These are phyloP conservation scores for Trichophyton benhamiae DNA, from an alignment of 2,329 filamentous ascomycete genomes.

Conservation along the genomic window DNA sequence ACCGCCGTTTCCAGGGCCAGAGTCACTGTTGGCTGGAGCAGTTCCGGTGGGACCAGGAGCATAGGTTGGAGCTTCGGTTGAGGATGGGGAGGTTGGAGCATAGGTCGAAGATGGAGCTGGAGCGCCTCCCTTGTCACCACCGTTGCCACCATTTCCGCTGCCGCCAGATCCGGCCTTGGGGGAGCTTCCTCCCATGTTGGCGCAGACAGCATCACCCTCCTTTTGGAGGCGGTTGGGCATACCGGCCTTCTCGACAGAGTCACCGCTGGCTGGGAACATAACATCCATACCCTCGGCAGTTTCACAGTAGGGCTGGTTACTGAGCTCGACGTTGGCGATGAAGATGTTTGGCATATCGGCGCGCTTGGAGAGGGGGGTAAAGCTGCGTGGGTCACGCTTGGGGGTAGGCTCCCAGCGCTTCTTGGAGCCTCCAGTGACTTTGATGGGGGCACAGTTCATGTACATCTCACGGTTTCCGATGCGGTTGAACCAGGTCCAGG, in stretches of 20 bases:
- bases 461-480: conserved; percentile 92
- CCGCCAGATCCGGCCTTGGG: conserved; percentile 21
- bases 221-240: conserved; percentile 26
- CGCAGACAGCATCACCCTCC: conserved; percentile 20
- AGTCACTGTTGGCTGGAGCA: conserved; percentile 14
- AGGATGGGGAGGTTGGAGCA: conserved; percentile 9
- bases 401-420: conserved; percentile 20
- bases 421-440: conserved; percentile 43
- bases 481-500: conserved; percentile 93
- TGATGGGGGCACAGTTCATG: conserved; percentile 83
- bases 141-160: conserved; percentile 11
- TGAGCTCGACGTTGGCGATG: conserved; percentile 50
- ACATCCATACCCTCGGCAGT: conserved; percentile 47
- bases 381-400: conserved; percentile 7
- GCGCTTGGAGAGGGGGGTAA: conserved; percentile 39
- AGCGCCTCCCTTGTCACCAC: conserved; percentile 12
- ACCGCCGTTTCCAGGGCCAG: conserved; percentile 11
- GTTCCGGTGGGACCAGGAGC: not conserved
- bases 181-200: conserved; percentile 20
- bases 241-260: conserved; percentile 41
- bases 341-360: conserved; percentile 61
- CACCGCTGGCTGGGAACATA: conserved; percentile 56
- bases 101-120: conserved; percentile 15
- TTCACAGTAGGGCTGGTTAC: conserved; percentile 39
- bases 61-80: conserved; percentile 10